A percentile compares a stretch with the other conserved stretches of the same genome.
These are phyloP conservation scores for Solanum hybrid DNA, from an alignment of 305 asterid genomes.

Conservation along the genomic window DNA sequence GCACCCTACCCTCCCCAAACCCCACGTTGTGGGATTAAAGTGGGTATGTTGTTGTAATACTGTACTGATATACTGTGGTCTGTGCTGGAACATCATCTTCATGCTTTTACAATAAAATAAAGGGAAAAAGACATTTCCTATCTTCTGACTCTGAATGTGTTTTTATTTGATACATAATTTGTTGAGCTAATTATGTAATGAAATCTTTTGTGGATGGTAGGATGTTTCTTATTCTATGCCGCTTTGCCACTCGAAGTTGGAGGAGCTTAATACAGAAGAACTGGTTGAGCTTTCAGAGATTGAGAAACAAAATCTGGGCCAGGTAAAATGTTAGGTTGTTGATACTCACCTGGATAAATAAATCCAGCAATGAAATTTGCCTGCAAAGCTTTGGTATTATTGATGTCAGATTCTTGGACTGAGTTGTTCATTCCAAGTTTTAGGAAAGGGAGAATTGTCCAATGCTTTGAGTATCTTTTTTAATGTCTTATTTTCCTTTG, in stretches of 20 bases:
- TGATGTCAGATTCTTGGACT: neutral
- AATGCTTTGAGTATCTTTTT: neutral
- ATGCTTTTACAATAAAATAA: neutral
- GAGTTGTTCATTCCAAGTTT: neutral
- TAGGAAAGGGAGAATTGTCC: neutral
- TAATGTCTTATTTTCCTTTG: neutral
- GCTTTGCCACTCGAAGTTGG: conserved; percentile 62
- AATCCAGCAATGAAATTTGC: neutral
- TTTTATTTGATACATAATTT: neutral
- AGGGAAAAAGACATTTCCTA: neutral
- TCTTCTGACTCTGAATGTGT: neutral
- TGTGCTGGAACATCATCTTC: neutral
- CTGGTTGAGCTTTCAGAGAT: conserved; percentile 73
- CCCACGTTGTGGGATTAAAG: neutral
- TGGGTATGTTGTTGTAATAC: neutral
- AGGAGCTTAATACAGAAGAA: conserved; percentile 75
- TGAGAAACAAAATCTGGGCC: conserved; percentile 60
- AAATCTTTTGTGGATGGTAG: conserved; percentile 29
- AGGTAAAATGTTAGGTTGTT: conserved; percentile 30
- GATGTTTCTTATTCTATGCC: conserved; percentile 87
- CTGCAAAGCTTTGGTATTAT: neutral
- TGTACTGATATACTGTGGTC: neutral
- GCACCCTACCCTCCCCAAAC: neutral
- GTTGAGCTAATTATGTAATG: conserved; percentile 5
- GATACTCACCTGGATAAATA: neutral